phyloP scores from a whole-genome alignment of 257 asterid species.

The Fraxinus americana region DNA sequence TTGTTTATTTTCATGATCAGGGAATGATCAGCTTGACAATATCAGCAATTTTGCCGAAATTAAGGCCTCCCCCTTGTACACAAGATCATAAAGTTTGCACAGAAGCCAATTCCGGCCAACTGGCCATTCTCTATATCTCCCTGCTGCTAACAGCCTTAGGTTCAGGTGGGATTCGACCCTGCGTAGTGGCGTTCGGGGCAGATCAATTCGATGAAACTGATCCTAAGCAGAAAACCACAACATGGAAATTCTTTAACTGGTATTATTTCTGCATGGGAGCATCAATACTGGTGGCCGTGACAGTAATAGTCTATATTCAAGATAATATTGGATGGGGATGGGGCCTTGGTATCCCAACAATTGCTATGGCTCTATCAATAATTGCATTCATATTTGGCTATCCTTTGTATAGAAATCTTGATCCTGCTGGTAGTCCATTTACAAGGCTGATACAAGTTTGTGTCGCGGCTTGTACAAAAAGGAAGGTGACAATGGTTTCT shows the following conservation, averaged over 20 bases:
- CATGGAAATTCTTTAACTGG: constrained; percentile 96
- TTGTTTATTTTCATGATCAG: constrained; percentile 30
- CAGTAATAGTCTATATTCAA: constrained; percentile 76
- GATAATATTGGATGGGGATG: constrained; percentile 88
- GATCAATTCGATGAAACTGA: constrained; percentile 78
- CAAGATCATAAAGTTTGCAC: constrained; percentile 36
- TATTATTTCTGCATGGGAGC: constrained; percentile 87
- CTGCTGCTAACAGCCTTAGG: constrained; percentile 70
- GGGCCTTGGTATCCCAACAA: constrained; percentile 82
- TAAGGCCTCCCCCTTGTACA: constrained; percentile 73
- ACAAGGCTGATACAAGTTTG: constrained; percentile 80
- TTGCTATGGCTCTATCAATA: constrained; percentile 75
- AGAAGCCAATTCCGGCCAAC: constrained; percentile 60
- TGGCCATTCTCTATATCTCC: constrained; percentile 64
- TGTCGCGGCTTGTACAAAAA: constrained; percentile 77
- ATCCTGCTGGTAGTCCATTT: constrained; percentile 93
- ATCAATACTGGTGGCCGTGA: constrained; percentile 77
- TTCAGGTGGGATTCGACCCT: constrained; percentile 80
- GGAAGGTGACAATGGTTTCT: constrained; percentile 46
- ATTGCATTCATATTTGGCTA: constrained; percentile 64
- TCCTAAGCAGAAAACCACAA: constrained; percentile 56
- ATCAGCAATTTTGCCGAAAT: constrained; percentile 65
- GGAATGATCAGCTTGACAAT: constrained; percentile 72
- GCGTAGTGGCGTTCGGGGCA: constrained; percentile 84
- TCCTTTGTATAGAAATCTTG: constrained; percentile 69